These are phyloP conservation scores for Malus hybrid DNA, from an alignment of 331 rosid species.

Conservation along the genomic window DNA sequence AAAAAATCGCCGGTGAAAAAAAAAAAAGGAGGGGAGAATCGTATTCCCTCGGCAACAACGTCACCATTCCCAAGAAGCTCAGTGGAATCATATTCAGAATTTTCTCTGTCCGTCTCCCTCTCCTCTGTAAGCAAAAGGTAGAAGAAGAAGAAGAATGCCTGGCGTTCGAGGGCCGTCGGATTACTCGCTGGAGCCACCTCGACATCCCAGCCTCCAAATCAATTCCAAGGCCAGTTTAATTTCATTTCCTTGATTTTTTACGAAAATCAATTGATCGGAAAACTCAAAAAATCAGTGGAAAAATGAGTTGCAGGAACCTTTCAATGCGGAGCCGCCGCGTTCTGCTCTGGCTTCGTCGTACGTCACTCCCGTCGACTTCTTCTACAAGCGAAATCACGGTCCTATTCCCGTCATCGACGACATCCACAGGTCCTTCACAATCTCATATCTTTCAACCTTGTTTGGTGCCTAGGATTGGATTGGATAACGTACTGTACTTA, in stretches of 20 bases:
- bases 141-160: slow-evolving; percentile 36
- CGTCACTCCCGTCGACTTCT: slow-evolving; percentile 71
- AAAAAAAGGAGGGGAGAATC: too few species aligned
- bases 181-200: slow-evolving; percentile 77
- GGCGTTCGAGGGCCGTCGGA: slow-evolving; percentile 73
- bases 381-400: slow-evolving; percentile 94
- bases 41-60: background rate
- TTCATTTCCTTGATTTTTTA: background rate
- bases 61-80: background rate
- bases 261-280: background rate
- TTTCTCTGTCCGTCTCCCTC: background rate
- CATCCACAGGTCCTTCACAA: slow-evolving; percentile 42
- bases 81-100: background rate
- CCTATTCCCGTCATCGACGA: slow-evolving; percentile 80
- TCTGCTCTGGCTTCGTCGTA: slow-evolving; percentile 55
- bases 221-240: slow-evolving; percentile 49
- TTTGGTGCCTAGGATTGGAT: too few species aligned
- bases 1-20: too few species aligned
- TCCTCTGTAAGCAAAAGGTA: background rate
- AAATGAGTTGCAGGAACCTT: slow-evolving; percentile 53
- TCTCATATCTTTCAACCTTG: background rate
- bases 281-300: background rate
- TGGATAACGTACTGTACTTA: too few species aligned
- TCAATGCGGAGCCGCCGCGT: slow-evolving; percentile 92
- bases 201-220: slow-evolving; percentile 65